phyloP scores from a whole-genome alignment of 345 rosid species.

The Gossypium australe region DNA sequence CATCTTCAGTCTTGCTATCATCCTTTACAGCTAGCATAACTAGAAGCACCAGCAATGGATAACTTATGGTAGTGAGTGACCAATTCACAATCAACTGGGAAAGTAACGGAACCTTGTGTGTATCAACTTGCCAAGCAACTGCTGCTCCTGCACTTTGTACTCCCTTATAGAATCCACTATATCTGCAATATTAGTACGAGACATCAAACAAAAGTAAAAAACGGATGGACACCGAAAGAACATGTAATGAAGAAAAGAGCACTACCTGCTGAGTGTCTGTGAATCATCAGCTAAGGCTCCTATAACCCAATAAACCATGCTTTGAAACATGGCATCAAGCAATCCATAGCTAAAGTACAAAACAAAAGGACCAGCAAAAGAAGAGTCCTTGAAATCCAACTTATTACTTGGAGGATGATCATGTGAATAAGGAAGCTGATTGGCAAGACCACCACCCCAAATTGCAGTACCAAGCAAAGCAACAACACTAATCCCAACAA shows the following conservation, averaged over 20 bases:
- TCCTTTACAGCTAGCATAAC: slow-evolving; percentile 73
- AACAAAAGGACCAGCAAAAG: slow-evolving; percentile 67
- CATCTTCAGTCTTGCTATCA: slow-evolving; percentile 15
- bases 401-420: slow-evolving; percentile 24
- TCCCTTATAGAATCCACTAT: slow-evolving; percentile 88
- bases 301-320: slow-evolving; percentile 89
- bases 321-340: slow-evolving; percentile 90
- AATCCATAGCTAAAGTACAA: slow-evolving; percentile 74
- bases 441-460: slow-evolving; percentile 86
- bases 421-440: slow-evolving; percentile 47
- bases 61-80: slow-evolving; percentile 74
- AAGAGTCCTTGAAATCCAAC: slow-evolving; percentile 69
- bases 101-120: slow-evolving; percentile 53
- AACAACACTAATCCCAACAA: slow-evolving; percentile 58
- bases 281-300: slow-evolving; percentile 88
- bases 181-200: slow-evolving; percentile 28
- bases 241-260: not conserved
- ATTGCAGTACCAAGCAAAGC: slow-evolving; percentile 54
- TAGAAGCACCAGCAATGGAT: slow-evolving; percentile 60
- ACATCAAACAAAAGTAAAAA: not conserved
- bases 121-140: slow-evolving; percentile 91
- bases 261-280: slow-evolving; percentile 72
- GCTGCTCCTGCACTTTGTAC: slow-evolving; percentile 97
- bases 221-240: too few relatives aligned
- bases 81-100: slow-evolving; percentile 64